Evolutionary conservation across 2,329 filamentous ascomycete species (phyloP), one percentile per base, ranked within the genome.

Genomic region (Diaporthe citriasiana): DNA sequence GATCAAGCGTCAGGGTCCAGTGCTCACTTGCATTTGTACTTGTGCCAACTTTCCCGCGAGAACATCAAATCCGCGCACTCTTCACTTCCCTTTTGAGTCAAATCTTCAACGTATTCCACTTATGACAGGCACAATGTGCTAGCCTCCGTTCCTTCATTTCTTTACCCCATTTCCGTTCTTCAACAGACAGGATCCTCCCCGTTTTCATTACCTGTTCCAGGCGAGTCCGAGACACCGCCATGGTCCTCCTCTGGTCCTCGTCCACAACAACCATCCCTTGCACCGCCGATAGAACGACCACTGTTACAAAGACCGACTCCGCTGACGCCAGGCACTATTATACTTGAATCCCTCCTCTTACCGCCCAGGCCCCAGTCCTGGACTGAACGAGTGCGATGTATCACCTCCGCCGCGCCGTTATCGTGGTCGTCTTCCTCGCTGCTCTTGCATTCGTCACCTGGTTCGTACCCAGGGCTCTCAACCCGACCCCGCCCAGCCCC

Each of bases 401-500:
- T 76, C 85, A 85, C 81, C 75, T 89, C 68, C 87, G 86, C 40
- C 85, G 86, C 68, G 78, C 85, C 76, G 80, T 82, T 73, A 81
- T 87, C 65, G 78, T 83, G 63, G 77, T 78, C 38, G 57, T 69
- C 73, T 82, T 71, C 51, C 47, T 83, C 70, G 68, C 78, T 70
- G 74, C 78, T 76, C 77, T 82, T 77, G 77, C 86, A 57, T 72
- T 90, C 77, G 82, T 88, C 74, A 82, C 88, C 63, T 87, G 85
- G 79, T 82, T 86, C 40, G 79, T 93, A 9, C 87, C 90, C 57
- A 85, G 86, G 70, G 81, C 87, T 56, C 86, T 93, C 75, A 90
- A 93, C 74, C 93, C 93, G 3, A 89, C 89, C n/a, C 87, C 86
- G n/a, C 90, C 89, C 73, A 86, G 88, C 74, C 87, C 87, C 47